Percentiles rank a stretch among this genome's conserved stretches.
These are phyloP conservation scores for Hortiboletus flavorubellus DNA, from an alignment of 768 basidiomycete species.

Conservation along the genomic window DNA sequence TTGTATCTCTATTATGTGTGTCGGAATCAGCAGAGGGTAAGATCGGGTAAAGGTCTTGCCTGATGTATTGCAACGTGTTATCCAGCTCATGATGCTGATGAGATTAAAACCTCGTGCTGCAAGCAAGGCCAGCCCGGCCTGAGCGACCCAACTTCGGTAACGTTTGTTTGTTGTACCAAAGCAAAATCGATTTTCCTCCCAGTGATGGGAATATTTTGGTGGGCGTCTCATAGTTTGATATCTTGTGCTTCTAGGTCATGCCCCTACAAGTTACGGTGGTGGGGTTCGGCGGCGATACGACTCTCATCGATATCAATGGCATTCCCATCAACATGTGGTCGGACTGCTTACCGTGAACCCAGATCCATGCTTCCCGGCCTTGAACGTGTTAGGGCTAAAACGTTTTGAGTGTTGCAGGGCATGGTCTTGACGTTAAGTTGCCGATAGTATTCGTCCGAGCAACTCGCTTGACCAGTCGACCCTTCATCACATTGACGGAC, in stretches of 20 bases:
- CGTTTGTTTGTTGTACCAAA: neutral
- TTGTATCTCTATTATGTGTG: conserved; percentile 1
- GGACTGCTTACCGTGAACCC: neutral
- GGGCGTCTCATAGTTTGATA: neutral
- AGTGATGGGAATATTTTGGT: neutral
- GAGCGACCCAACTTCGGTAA: neutral
- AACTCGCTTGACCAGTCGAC: neutral
- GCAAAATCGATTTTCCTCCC: neutral
- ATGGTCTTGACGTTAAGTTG: neutral
- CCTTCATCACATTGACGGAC: neutral
- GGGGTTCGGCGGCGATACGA: neutral
- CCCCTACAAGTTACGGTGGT: too few relatives aligned
- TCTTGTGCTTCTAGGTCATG: neutral
- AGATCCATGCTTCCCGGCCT: neutral
- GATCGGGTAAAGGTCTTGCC: conserved; percentile 5
- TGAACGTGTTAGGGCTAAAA: conserved; percentile 12
- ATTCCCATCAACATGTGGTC: conserved; percentile 7
- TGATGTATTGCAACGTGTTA: conserved; percentile 14
- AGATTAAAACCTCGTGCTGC: conserved; percentile 18
- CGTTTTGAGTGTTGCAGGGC: neutral
- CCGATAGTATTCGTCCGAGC: neutral
- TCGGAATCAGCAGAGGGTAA: neutral
- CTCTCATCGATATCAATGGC: neutral
- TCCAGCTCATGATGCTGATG: neutral
- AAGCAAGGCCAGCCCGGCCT: conserved; percentile 10